These are phyloP conservation scores for Talaromyces funiculosus DNA, from an alignment of 2,329 filamentous ascomycete genomes.

Conservation along the genomic window DNA sequence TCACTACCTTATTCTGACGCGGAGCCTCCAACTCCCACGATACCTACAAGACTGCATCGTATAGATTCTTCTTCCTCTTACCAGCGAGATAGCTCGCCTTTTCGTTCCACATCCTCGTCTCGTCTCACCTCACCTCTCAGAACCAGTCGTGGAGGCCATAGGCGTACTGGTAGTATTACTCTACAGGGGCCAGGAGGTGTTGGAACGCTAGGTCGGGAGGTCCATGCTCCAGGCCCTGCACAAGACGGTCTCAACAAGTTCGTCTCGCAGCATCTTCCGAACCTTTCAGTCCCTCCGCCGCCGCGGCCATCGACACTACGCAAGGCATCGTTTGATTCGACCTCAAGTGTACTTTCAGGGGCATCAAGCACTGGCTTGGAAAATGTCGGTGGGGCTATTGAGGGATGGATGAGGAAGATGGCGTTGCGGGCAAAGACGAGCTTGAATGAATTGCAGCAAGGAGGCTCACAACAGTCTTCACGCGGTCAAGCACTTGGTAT, in stretches of 20 bases:
- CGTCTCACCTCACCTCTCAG: conserved; percentile 9
- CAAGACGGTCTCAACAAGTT: conserved; percentile 79
- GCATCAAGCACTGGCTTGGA: conserved; percentile 54
- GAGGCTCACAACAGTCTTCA: conserved; percentile 20
- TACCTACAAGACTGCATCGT: conserved; percentile 21
- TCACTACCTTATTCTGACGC: conserved; percentile 54
- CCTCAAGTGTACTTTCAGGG: conserved; percentile 26
- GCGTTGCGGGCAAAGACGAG: conserved; percentile 47
- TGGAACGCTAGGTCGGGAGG: conserved; percentile 64
- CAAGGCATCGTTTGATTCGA: conserved; percentile 31
- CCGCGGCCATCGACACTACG: conserved; percentile 53
- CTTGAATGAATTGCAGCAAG: conserved; percentile 36
- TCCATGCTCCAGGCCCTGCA: conserved; percentile 59
- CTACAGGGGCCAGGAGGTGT: conserved; percentile 83
- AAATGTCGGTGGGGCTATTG: conserved; percentile 78
- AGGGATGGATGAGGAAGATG: conserved; percentile 83
- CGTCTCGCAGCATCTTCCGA: conserved; percentile 76
- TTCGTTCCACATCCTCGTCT: background rate
- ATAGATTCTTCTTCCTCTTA: conserved; percentile 21
- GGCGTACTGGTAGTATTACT: conserved; percentile 47
- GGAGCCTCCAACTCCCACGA: conserved; percentile 37
- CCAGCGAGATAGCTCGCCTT: conserved; percentile 13
- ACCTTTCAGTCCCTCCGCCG: conserved; percentile 65
- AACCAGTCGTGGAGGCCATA: conserved; percentile 30
- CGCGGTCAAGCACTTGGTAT: conserved; percentile 23